Base-by-base conservation (phyloP, 768 basidiomycete genomes). In the Podaxis pistillaris region DNA sequence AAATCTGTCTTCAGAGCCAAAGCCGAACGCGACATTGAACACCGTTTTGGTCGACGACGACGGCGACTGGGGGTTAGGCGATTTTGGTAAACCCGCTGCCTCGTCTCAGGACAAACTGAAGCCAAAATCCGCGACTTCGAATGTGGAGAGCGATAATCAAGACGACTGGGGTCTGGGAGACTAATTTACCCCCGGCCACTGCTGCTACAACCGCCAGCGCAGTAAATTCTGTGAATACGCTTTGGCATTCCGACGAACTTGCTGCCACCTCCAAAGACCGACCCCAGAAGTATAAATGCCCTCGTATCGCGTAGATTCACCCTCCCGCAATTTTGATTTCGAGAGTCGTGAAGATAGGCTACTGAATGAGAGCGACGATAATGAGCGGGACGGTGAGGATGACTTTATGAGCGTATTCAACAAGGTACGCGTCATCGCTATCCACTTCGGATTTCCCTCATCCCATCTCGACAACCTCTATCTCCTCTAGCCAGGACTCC, bases 341-440 rank as follows among this genome's bases (percentile, higher is more conserved):
- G 89, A 86, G 50, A 80, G 83, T 59, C 79, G 80, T 0, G 80
- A 78, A 61, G 76, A 71, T 65, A 60, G 63, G 15, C 57, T 64
- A 38, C 47, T 63, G n/a, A 17, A 15, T 28, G 28, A 28, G 28
- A 28, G 28, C 28, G 28, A 28, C 28, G 28, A 28, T 13, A 52
- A 63, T 22, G 44, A 38, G 22, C 28, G 28, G 28, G 49, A 60
- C 1, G 55, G 62, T 26, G 75, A 81, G 19, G 86, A 88, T n/a
- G 86, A 89, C 74, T 81, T 94, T 41, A 73, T 95, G 12, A 91
- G 91, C 1, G 81, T 78, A 44, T 72, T 93, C 2, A 77, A 79
- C 49, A 86, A 79, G 33, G 71, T 62, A 50, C 70, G 17, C 68
- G 76, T 44, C 69, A 28, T 6, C 7, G 28, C 28, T 6, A 28